A percentile compares a stretch with the other conserved stretches of the same genome.
Conservation (phyloP, 2,329 filamentous ascomycete species). For the Paraphoma sp. region DNA sequence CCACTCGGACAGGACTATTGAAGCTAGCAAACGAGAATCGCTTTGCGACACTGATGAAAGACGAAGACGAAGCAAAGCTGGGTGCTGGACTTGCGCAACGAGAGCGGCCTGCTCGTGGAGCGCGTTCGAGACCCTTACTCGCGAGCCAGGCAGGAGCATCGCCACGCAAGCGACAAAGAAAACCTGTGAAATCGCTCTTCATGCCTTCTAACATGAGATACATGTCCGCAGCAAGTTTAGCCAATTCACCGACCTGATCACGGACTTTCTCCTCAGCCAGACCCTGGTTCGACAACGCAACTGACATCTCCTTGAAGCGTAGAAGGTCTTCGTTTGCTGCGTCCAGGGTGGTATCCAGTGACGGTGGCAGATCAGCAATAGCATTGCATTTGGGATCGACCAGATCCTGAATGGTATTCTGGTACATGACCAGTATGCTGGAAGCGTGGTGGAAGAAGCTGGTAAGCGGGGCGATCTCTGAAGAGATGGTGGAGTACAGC, state of each 20-base stretch:
- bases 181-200: constrained; percentile 8
- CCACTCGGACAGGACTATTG: not conserved
- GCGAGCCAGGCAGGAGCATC: constrained; percentile 9
- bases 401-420: constrained; percentile 9
- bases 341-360: constrained; percentile 7
- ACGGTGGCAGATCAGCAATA: constrained; percentile 4
- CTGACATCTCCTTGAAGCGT: constrained; percentile 9
- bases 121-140: constrained; percentile 4
- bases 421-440: constrained; percentile 13
- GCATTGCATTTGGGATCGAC: not conserved
- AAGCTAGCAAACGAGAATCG: not conserved
- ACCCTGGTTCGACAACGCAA: constrained; percentile 3
- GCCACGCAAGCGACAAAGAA: constrained; percentile 9
- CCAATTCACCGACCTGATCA: constrained; percentile 12
- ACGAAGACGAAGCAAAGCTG: not conserved
- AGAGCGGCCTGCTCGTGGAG: not conserved
- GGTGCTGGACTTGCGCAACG: not conserved
- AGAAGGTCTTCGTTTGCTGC: constrained; percentile 11
- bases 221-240: constrained; percentile 8
- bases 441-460: constrained; percentile 9
- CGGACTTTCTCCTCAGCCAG: constrained; percentile 12
- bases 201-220: constrained; percentile 9
- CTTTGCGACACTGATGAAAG: not conserved
- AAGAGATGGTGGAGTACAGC: constrained; percentile 11
- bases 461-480: constrained; percentile 18